Base-by-base conservation (phyloP, 2,329 filamentous ascomycete genomes). In the Akanthomyces uredinophilus region DNA sequence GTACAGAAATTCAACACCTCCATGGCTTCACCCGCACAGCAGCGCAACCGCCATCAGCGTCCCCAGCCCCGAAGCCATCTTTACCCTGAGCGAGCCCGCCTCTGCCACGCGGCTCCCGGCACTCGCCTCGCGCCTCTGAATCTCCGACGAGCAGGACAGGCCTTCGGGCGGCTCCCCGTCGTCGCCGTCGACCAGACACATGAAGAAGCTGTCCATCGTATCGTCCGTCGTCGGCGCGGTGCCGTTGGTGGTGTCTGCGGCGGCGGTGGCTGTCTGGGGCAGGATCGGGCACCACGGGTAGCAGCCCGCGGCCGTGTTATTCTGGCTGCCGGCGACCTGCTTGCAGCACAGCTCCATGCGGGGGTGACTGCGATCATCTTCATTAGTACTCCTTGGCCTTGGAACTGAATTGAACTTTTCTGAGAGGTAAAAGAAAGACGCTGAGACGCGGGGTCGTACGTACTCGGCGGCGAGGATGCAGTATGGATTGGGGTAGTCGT, bases 251-350 rank as follows among this genome's bases (percentile, higher is more conserved):
- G 4, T 22, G 5, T 22, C 24, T 24, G 8, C 24, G 47, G 13
- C 16, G 32, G 29, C 20, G 50, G 16, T n/a, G 27, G 24, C 22
- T 24, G 4, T 2, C 8, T 24, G 29, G 18, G 50, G 49, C 46
- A 51, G 20, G 32, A 53, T 39, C 18, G 29, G n/a, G 50, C 50
- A 53, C 50, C 50, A 53, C 50, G 50, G 50, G 50, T 53, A 53
- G 50, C 50, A 53, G 50, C 35, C 35, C 7, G 7, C 32, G n/a
- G 20, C 7, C n/a, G 32, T 18, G 50, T 16, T 39, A n/a, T 18
- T 4, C 20, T 22, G 13, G 50, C 18, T 37, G 32, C 50, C 50
- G 32, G 50, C 29, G 32, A 53, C 50, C 3, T 53, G 14, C 11
- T 5, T 6, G 50, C 50, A 53, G 35, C 50, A 53, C 3, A 24